phyloP scores from a whole-genome alignment of 1,284 basidiomycete species.

The Stereum hirsutum region DNA sequence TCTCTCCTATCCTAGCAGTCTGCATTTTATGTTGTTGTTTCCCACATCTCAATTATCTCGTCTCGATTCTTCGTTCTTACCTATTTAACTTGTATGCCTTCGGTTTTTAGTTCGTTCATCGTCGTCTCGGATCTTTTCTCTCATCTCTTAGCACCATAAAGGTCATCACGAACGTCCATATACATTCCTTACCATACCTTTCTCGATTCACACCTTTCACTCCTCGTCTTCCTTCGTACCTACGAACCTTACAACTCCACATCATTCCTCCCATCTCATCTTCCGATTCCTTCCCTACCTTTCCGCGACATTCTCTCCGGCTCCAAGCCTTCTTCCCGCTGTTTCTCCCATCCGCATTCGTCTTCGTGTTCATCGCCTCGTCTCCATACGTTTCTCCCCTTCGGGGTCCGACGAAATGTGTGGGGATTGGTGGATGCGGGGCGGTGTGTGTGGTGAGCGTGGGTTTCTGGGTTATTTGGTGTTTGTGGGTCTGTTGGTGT shows the following conservation, averaged over 20 bases:
- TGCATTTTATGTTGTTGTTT: conserved; percentile 12
- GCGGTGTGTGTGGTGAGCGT: conserved; percentile 30
- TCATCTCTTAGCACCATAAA: conserved; percentile 6
- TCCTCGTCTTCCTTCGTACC: conserved; percentile 11
- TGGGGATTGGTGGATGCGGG: too few species aligned
- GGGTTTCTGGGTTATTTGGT: conserved; percentile 1
- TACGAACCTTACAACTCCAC: conserved; percentile 4
- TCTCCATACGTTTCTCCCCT: conserved; percentile 24
- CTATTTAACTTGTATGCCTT: conserved; percentile 13
- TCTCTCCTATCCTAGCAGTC: background rate
- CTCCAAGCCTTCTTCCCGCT: conserved; percentile 5
- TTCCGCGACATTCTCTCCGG: background rate
- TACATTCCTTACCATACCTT: background rate
- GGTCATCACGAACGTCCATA: background rate
- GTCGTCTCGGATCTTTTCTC: conserved; percentile 11
- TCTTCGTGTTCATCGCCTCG: conserved; percentile 17
- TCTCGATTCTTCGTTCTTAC: conserved; percentile 12
- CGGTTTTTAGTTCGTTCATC: conserved; percentile 13
- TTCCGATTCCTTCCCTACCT: conserved; percentile 4
- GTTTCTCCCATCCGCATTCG: conserved; percentile 5
- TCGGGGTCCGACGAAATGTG: conserved; percentile 29
- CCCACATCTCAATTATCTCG: conserved; percentile 9
- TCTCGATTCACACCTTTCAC: conserved; percentile 2
- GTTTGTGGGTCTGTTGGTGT: background rate
- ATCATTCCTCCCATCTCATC: conserved; percentile 4